phyloP scores from a whole-genome alignment of 441 rosid genomes.

The Euphorbia schlechtendalii region DNA sequence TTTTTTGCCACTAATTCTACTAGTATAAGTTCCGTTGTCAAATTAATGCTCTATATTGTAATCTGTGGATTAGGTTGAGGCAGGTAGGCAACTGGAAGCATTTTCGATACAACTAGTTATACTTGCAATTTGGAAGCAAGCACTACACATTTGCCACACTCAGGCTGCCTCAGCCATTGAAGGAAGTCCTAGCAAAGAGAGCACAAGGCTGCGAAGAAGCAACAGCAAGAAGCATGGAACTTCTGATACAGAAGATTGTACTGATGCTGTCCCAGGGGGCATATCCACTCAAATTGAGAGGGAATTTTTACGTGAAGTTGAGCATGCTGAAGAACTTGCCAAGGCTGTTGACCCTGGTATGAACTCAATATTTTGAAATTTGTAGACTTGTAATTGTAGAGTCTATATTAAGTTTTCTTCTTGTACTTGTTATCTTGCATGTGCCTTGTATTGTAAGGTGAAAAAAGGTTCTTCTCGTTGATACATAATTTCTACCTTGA shows the following conservation, averaged over 20 bases:
- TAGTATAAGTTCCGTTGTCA: not conserved
- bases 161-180: slow-evolving; percentile 85
- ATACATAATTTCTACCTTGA: not conserved
- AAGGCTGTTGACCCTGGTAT: slow-evolving; percentile 71
- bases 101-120: slow-evolving; percentile 89
- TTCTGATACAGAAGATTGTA: slow-evolving; percentile 34
- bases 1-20: slow-evolving; percentile 5
- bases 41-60: slow-evolving; percentile 11
- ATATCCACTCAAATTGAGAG: slow-evolving; percentile 57
- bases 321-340: slow-evolving; percentile 77
- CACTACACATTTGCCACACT: slow-evolving; percentile 82
- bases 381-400: not conserved
- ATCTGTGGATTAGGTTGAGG: slow-evolving; percentile 41
- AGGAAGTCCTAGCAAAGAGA: slow-evolving; percentile 66
- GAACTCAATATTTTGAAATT: slow-evolving; percentile 9
- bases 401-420: not conserved
- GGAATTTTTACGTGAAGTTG: slow-evolving; percentile 76
- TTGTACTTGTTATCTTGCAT: not conserved
- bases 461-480: not conserved
- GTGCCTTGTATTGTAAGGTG: not conserved
- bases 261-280: slow-evolving; percentile 38
- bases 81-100: slow-evolving; percentile 58
- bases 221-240: slow-evolving; percentile 43
- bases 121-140: slow-evolving; percentile 96
- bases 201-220: slow-evolving; percentile 37